Base-by-base conservation (phyloP, 2,329 filamentous ascomycete genomes). In the Helminthosporium solani region DNA sequence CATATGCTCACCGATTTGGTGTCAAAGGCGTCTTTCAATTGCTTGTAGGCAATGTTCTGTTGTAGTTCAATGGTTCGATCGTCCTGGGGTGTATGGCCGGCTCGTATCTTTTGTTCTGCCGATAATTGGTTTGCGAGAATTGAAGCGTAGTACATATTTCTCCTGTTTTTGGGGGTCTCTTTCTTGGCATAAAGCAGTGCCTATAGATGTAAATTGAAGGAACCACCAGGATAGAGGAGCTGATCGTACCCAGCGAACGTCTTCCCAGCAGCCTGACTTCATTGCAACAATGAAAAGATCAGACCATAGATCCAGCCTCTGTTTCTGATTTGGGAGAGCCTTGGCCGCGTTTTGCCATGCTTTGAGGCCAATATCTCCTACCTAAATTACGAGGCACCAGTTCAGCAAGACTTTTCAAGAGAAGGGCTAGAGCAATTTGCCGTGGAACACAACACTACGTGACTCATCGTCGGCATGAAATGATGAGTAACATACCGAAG, bases 241-340 rank as follows among this genome's bases (percentile, higher is more conserved):
- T 21, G 12, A 20, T 56, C 62, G 12, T 60, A 69, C 67, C 30
- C 50, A 53, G 31, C 61, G 60, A 25, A 60, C 66, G 53, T 69
- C 65, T 30, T 68, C 64, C 66, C 66, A 69, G 41, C 60, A 67
- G 33, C 60, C 58, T 34, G 61, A 57, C 15, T 51, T 49, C 52
- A 65, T 57, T n/a, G 67, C 61, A 34, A 40, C 49, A 14, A 49
- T 48, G 19, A 64, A 67, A 11, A 68, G 46, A 6, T 42, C 39
- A 30, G 63, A 59, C 63, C 63, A 68, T 4, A 66, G 23, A 3
- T 60, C 52, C 33, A 58, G 46, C 30, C 60, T 59, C 20, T 55
- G 60, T 40, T 53, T 56, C 27, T 53, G 57, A 9, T 44, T 60
- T 16, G 41, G 19, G 25, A 63, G 50, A n/a, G 48, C 41, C 37